Evolutionary conservation across 2,329 filamentous ascomycete genomes (phyloP).

Genomic region (Aspergillus neoniger): DNA sequence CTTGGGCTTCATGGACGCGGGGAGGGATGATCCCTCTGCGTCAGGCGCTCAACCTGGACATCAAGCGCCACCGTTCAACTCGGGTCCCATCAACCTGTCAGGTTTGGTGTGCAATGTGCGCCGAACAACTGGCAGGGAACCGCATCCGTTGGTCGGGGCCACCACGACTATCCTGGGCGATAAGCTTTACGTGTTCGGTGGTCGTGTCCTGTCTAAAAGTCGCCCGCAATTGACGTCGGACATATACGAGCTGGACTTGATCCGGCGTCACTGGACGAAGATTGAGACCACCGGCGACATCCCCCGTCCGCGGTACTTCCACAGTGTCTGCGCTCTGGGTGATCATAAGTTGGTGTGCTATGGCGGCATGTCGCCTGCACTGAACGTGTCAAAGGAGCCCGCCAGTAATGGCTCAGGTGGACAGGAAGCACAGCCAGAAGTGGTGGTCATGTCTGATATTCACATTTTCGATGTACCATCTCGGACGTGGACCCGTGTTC

Average conservation of each 20-base stretch:
- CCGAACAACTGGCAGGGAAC: conserved; percentile 86
- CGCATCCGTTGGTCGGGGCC: conserved; percentile 86
- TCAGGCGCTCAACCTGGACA: conserved; percentile 34
- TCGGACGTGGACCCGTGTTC: conserved; percentile 80
- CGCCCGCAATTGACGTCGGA: conserved; percentile 84
- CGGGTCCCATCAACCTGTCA: conserved; percentile 62
- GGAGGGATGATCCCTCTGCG: conserved; percentile 33
- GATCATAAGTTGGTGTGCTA: conserved; percentile 98
- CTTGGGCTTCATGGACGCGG: conserved; percentile 36
- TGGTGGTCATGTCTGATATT: conserved; percentile 97
- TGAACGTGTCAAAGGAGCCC: conserved; percentile 50
- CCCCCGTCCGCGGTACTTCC: conserved; percentile 91
- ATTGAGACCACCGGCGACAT: conserved; percentile 80
- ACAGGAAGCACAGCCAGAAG: conserved; percentile 73
- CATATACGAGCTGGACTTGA: conserved; percentile 89
- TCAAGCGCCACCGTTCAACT: conserved; percentile 29
- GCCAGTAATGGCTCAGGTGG: conserved; percentile 37
- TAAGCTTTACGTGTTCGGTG: conserved; percentile 95
- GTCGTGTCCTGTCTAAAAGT: conserved; percentile 79
- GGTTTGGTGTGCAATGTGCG: conserved; percentile 70
- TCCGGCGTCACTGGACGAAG: conserved; percentile 90
- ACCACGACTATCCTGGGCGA: conserved; percentile 94
- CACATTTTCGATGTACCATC: conserved; percentile 89
- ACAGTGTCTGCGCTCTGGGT: conserved; percentile 89
- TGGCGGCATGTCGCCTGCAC: conserved; percentile 90